phyloP scores from a whole-genome alignment of 2,329 filamentous ascomycete genomes.

The Leptodontidium sp. region DNA sequence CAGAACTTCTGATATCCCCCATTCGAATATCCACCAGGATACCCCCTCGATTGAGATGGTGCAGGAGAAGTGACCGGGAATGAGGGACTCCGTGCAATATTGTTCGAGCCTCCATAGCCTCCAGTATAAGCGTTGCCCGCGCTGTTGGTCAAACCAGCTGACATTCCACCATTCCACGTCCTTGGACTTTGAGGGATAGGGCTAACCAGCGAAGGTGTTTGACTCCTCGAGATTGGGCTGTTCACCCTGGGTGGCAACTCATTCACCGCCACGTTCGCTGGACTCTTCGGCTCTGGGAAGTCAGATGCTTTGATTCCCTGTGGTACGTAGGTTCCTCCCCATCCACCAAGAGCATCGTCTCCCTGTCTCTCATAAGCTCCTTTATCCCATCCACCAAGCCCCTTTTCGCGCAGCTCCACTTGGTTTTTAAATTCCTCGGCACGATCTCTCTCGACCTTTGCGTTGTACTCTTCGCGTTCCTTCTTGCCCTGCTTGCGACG shows the following conservation, averaged over 20 bases:
- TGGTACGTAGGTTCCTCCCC: slow-evolving; percentile 37
- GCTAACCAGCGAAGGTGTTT: slow-evolving; percentile 27
- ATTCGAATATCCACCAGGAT: slow-evolving; percentile 23
- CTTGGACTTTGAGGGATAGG: slow-evolving; percentile 30
- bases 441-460: slow-evolving; percentile 44
- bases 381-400: slow-evolving; percentile 42
- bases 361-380: slow-evolving; percentile 36
- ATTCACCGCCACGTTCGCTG: slow-evolving; percentile 21
- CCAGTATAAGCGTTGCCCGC: slow-evolving; percentile 34
- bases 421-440: slow-evolving; percentile 42
- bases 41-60: slow-evolving; percentile 24
- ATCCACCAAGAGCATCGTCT: slow-evolving; percentile 44
- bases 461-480: slow-evolving; percentile 55
- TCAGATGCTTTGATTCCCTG: slow-evolving; percentile 21
- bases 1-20: slow-evolving; percentile 28
- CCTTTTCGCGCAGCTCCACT: slow-evolving; percentile 44
- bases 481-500: slow-evolving; percentile 60
- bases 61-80: slow-evolving; percentile 26
- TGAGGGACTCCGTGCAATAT: slow-evolving; percentile 28
- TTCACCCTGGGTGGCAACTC: slow-evolving; percentile 30
- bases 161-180: slow-evolving; percentile 35
- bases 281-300: slow-evolving; percentile 27
- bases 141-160: slow-evolving; percentile 32
- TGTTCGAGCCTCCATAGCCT: slow-evolving; percentile 29
- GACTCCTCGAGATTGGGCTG: slow-evolving; percentile 23